Percentiles rank a stretch among this genome's conserved stretches.
Conservation (phyloP, 2,329 filamentous ascomycete genomes). For the Apiospora pterosperma region DNA sequence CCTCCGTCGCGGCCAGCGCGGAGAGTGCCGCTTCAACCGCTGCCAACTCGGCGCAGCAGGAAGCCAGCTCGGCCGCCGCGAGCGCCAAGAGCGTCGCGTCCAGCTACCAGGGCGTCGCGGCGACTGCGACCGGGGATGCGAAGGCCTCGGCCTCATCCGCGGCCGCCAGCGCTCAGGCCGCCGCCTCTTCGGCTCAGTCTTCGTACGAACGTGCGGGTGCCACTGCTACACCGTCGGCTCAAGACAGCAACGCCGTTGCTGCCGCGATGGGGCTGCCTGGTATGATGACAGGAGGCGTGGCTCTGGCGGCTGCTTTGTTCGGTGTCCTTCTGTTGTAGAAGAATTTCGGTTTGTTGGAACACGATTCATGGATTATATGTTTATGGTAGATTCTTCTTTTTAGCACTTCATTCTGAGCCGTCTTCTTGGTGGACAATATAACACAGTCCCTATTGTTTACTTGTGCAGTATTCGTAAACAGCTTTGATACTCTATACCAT, state of each 20-base stretch:
- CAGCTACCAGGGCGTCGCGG: conserved; percentile 15
- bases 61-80: conserved; percentile 14
- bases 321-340: neutral
- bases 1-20: conserved; percentile 10
- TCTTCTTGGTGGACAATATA: too few relatives aligned
- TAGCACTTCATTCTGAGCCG: neutral
- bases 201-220: neutral
- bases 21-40: conserved; percentile 13
- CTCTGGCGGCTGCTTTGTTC: neutral
- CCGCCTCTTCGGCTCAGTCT: neutral
- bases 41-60: conserved; percentile 10
- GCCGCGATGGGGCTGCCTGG: neutral
- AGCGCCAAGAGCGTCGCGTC: conserved; percentile 19
- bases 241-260: neutral
- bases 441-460: too few relatives aligned
- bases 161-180: neutral
- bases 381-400: neutral
- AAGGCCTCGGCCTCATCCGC: conserved; percentile 8
- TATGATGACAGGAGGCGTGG: neutral
- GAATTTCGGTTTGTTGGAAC: too few relatives aligned
- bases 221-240: neutral
- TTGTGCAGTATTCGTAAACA: too few relatives aligned
- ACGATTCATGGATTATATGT: neutral
- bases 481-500: too few relatives aligned
- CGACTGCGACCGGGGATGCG: conserved; percentile 13